These are phyloP conservation scores for Scopulariopsis brevicaulis DNA, from an alignment of 2,329 filamentous ascomycete species.

Conservation along the genomic window DNA sequence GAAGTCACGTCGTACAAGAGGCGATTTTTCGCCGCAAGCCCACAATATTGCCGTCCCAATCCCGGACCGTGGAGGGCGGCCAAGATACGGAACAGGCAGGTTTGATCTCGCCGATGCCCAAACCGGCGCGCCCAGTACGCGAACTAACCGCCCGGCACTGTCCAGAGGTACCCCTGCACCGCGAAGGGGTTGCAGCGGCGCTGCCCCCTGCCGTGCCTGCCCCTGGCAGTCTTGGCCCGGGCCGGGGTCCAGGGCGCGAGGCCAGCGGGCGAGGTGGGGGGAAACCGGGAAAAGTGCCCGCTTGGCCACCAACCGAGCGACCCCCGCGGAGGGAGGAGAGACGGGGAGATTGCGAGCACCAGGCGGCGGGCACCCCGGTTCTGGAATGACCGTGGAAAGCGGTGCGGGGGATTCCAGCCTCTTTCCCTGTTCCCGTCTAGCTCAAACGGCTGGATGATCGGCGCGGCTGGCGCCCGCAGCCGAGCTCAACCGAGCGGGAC, in stretches of 20 bases:
- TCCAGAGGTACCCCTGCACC: neutral
- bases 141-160: neutral
- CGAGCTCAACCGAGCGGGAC: neutral
- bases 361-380: neutral
- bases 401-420: neutral
- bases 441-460: neutral
- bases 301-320: neutral
- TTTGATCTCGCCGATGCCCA: neutral
- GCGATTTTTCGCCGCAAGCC: neutral
- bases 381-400: slow-evolving; percentile 4
- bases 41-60: neutral
- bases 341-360: slow-evolving; percentile 1
- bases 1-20: neutral
- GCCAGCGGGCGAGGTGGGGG: neutral
- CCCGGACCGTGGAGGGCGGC: neutral
- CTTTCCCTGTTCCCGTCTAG: neutral
- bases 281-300: neutral
- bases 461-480: neutral
- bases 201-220: neutral
- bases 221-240: slow-evolving; percentile 3
- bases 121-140: neutral
- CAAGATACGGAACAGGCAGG: neutral
- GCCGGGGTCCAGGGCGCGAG: neutral
- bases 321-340: neutral
- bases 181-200: neutral